These are phyloP conservation scores for Backusella tuberculispora DNA, from an alignment of 192 early-diverging fungal genomes.

Conservation along the genomic window DNA sequence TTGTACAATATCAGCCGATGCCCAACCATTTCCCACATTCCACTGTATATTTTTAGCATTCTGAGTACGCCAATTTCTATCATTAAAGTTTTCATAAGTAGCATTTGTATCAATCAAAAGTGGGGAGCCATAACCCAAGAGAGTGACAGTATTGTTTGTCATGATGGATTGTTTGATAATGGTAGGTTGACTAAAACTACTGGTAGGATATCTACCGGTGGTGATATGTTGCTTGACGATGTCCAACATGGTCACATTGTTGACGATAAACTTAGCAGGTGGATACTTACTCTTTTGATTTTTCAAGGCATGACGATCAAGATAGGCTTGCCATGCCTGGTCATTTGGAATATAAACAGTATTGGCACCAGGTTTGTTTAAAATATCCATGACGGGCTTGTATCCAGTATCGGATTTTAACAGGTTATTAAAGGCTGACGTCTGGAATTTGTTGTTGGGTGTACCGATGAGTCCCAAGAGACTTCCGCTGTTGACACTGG, in stretches of 20 bases:
- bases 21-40: slow-evolving; percentile 17
- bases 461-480: not conserved
- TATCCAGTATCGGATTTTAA: slow-evolving; percentile 5
- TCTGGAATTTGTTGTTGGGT: not conserved
- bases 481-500: not conserved
- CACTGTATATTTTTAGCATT: not conserved
- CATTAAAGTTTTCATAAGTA: not conserved
- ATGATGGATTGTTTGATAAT: not conserved
- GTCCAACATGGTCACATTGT: slow-evolving; percentile 4
- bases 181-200: not conserved
- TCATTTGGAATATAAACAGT: slow-evolving; percentile 12
- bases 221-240: slow-evolving; percentile 15
- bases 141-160: not conserved
- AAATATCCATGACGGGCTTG: slow-evolving; percentile 10
- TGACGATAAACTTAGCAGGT: not conserved
- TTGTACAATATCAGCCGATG: not conserved
- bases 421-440: not conserved
- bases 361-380: not conserved
- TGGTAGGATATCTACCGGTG: not conserved
- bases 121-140: not conserved
- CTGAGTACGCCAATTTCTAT: not conserved
- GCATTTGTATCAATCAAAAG: slow-evolving; percentile 6
- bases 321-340: not conserved
- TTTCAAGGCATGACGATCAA: not conserved
- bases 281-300: not conserved